A percentile compares a stretch with the other conserved stretches of the same genome.
Conservation (phyloP, 2,329 filamentous ascomycete genomes). For the Colletotrichum liriopes region DNA sequence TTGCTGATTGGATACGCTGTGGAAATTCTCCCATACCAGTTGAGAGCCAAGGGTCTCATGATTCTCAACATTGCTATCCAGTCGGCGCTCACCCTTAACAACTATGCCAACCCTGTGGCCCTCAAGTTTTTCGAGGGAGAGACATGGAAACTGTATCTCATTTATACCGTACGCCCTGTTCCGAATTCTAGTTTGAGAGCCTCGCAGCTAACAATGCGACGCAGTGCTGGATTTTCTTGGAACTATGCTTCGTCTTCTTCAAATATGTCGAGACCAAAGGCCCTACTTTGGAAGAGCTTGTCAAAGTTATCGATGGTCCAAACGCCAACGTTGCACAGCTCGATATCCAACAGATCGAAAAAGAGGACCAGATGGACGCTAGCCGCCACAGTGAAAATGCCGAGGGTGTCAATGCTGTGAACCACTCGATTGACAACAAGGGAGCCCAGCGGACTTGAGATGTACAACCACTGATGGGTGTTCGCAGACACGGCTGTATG, state of each 20-base stretch:
- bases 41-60: slow-evolving; percentile 73
- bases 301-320: slow-evolving; percentile 76
- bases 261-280: slow-evolving; percentile 74
- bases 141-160: slow-evolving; percentile 38
- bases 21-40: slow-evolving; percentile 71
- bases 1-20: slow-evolving; percentile 71
- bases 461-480: no score
- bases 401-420: neutral
- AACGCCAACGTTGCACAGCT: slow-evolving; percentile 64
- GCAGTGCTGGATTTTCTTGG: slow-evolving; percentile 37
- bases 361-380: slow-evolving; percentile 51
- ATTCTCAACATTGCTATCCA: slow-evolving; percentile 77
- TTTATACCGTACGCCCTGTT: slow-evolving; percentile 18
- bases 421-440: neutral
- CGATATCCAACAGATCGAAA: slow-evolving; percentile 62
- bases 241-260: slow-evolving; percentile 60
- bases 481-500: no score
- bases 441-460: neutral
- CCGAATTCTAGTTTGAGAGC: neutral
- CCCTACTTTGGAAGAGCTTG: slow-evolving; percentile 76
- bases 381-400: slow-evolving; percentile 17
- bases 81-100: slow-evolving; percentile 69
- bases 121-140: slow-evolving; percentile 43
- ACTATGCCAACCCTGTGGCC: slow-evolving; percentile 45
- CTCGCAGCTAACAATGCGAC: neutral